Evolutionary conservation across 345 rosid genomes (phyloP), one percentile per base, ranked within the genome.

Genomic region (Kernera saxatilis): DNA sequence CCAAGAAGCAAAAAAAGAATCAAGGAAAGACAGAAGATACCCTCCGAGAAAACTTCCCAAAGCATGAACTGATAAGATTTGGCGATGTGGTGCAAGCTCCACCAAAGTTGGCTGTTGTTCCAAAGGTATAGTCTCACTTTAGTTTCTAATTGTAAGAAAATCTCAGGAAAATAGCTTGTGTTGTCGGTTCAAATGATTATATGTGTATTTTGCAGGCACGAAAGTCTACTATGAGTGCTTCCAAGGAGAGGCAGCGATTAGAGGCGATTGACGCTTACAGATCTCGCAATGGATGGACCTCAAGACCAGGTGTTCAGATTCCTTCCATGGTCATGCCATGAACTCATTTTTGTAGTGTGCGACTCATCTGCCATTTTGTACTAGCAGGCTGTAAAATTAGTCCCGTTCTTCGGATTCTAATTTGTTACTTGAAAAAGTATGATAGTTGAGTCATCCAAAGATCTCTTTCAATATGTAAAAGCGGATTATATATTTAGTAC

Each of bases 61-160:
- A 87, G 59, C 69, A 63, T 25, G 99, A 91, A 65, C 77, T 80
- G 56, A 82, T 94, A 9, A 69, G 71, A 72, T 94, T 94, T 67
- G 99, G 99, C 18, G 99, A 94, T 4, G 84, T 94, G 35, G 96
- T 88, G 54, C 80, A 82, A 77, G 95, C 95, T 70, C 96, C 99
- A 14, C 98, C 89, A 3, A 89, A 89, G 73, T 72, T 94, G 74
- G 73, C 74, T 52, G 25, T 77, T 17, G 17, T 84, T 69, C 96
- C 92, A 7, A 93, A 87, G 95, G 95, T 88, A 65, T 12, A 37
- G 39, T 43, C 25, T 59, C 26, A 3, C 48, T 45, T 44, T 21
- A 14, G 26, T 57, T 40, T 49, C 67, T 27, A 41, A 68, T 0
- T 35, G 39, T 43, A 12, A 21, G 37, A 5, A 8, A 19, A 22